Evolutionary conservation across 495 filamentous ascomycete species (phyloP), one percentile per base, ranked within the genome.

Genomic region (Aspergillus cristatus): DNA sequence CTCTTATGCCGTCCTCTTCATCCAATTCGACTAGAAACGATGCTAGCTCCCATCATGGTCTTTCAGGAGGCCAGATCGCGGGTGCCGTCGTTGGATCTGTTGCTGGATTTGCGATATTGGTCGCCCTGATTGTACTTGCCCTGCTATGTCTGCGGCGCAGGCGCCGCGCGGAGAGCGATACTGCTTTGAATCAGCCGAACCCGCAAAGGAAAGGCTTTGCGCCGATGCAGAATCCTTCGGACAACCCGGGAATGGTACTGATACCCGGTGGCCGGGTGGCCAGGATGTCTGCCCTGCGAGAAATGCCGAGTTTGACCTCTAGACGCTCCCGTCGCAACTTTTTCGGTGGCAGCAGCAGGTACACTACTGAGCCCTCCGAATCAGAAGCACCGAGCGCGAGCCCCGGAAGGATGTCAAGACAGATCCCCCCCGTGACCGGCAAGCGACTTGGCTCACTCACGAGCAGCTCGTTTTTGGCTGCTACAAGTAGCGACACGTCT

Each of bases 201-300:
- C 87, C 90, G 1, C 70, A 79, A 32, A 75, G 86, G 33, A 78
- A 71, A 44, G 63, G 67, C 15, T 55, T 63, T 11, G 53, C 67
- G 5, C 55, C 63, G n/a, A 78, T 78, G 71, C 70, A 61, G 29
- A 65, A 61, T 46, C n/a, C n/a, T n/a, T 42, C 49, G 16, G 50
- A 50, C n/a, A 64, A 47, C n/a, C n/a, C n/a, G n/a, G n/a, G n/a
- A n/a, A n/a, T n/a, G n/a, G n/a, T n/a, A n/a, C n/a, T n/a, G n/a
- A n/a, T 90, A 16, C 83, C 89, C 26, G 90, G 88, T 20, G 89
- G 86, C 25, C 79, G 93, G 30, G 89, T 99, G 33, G 82, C 91
- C 7, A 77, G 93, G 25, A 97, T 99, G 93, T 89, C 90, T 20
- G 93, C 93, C 10, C 63, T 99, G 24, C 89, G 96, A 55, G 78